Conservation (phyloP, 2,329 filamentous ascomycete genomes). For the Achaetomium macrosporum region DNA sequence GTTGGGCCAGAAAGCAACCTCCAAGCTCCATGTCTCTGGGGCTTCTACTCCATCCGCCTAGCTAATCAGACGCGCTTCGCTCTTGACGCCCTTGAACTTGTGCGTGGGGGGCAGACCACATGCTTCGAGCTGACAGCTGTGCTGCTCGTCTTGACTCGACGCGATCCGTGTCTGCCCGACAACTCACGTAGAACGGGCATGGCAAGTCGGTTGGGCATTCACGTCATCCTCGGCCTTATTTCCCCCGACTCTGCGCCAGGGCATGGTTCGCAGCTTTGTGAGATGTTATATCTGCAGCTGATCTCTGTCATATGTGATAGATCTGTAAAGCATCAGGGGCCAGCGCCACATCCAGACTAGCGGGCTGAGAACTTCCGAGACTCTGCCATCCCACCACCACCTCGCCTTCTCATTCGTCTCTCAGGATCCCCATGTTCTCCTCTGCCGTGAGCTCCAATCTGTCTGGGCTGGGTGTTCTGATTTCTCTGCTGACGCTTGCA, state of each 20-base stretch:
- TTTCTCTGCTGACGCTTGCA: background rate
- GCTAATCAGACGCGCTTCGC: background rate
- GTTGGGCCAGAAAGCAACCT: no score
- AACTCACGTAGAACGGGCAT: background rate
- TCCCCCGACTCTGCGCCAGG: background rate
- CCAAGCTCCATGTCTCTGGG: no score
- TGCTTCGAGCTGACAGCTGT: background rate
- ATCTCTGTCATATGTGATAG: slow-evolving; percentile 20
- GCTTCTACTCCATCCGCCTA: background rate
- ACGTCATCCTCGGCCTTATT: background rate
- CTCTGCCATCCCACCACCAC: background rate
- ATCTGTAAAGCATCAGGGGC: slow-evolving; percentile 6
- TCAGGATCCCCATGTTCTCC: background rate
- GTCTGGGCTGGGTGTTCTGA: no score
- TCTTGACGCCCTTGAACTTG: no score
- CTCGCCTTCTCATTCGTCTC: background rate
- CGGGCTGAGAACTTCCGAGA: background rate
- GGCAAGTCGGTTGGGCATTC: slow-evolving; percentile 12
- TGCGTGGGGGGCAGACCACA: no score
- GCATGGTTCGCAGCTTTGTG: background rate
- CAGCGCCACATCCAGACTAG: background rate
- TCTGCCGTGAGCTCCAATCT: background rate
- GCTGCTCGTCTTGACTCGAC: background rate
- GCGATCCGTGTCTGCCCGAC: background rate
- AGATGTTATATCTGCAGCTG: slow-evolving; percentile 10